Evolutionary conservation across 2,329 filamentous ascomycete species (phyloP).

Genomic region (Phialophora expanda): DNA sequence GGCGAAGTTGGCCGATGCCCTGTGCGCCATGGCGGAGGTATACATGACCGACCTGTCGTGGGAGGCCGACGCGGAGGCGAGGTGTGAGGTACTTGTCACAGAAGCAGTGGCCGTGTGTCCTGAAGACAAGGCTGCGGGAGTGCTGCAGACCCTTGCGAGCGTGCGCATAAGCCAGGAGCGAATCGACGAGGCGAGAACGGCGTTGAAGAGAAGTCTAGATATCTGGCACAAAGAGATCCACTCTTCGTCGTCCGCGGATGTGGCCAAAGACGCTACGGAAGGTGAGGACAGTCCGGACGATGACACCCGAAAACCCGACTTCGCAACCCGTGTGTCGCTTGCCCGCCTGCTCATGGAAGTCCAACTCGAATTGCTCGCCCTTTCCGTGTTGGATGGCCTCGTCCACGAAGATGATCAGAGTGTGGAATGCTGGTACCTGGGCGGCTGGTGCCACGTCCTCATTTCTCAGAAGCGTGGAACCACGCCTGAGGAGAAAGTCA

Average conservation of each 20-base stretch:
- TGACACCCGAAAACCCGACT: conserved; percentile 67
- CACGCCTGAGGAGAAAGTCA: conserved; percentile 40
- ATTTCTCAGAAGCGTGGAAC: conserved; percentile 56
- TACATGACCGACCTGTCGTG: conserved; percentile 98
- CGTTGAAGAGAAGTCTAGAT: conserved; percentile 77
- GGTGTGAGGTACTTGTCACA: conserved; percentile 86
- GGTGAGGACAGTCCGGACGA: not conserved
- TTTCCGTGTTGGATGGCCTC: conserved; percentile 82
- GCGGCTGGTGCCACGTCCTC: conserved; percentile 89
- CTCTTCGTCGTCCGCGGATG: conserved; percentile 67
- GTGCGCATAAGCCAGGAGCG: conserved; percentile 88
- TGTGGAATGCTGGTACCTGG: conserved; percentile 95
- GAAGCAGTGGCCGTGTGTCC: conserved; percentile 88
- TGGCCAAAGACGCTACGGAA: conserved; percentile 46
- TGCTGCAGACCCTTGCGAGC: conserved; percentile 93
- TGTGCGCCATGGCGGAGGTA: conserved; percentile 92
- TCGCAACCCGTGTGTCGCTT: conserved; percentile 81
- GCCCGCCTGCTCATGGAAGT: conserved; percentile 88
- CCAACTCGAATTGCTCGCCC: conserved; percentile 80
- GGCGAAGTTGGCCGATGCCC: conserved; percentile 81
- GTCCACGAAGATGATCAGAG: conserved; percentile 89
- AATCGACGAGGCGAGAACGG: conserved; percentile 77
- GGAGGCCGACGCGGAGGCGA: conserved; percentile 84
- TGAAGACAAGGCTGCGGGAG: conserved; percentile 69
- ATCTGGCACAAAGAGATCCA: conserved; percentile 77